These are phyloP conservation scores for Spencermartinsiella europaea DNA, from an alignment of 805 yeast species.

Conservation along the genomic window DNA sequence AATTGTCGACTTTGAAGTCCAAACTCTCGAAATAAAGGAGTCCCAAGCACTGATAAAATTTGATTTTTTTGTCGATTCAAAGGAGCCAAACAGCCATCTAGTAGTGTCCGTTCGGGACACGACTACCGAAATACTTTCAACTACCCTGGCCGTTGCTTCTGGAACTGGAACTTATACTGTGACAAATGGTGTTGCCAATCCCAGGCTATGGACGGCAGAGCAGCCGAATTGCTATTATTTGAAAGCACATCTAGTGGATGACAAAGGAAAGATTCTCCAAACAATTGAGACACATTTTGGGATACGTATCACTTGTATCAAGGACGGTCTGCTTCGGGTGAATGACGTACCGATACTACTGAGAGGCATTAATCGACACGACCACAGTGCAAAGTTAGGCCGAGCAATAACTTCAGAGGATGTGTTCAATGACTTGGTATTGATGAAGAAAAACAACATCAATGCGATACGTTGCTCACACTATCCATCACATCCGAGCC, in stretches of 20 bases:
- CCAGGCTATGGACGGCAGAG: slow-evolving; percentile 35
- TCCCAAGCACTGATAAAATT: background rate
- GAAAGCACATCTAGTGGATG: slow-evolving; percentile 14
- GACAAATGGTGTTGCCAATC: slow-evolving; percentile 15
- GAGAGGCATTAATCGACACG: slow-evolving; percentile 36
- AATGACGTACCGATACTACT: slow-evolving; percentile 31
- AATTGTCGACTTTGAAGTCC: slow-evolving; percentile 28
- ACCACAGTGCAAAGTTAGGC: slow-evolving; percentile 33
- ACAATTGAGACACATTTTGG: slow-evolving; percentile 27
- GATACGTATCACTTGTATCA: slow-evolving; percentile 29
- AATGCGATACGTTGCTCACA: slow-evolving; percentile 37
- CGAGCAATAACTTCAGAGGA: slow-evolving; percentile 35
- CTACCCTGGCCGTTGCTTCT: background rate
- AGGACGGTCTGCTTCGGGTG: slow-evolving; percentile 27
- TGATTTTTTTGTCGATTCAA: slow-evolving; percentile 2
- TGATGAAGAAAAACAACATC: slow-evolving; percentile 35
- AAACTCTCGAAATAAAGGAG: slow-evolving; percentile 19
- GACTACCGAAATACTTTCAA: background rate
- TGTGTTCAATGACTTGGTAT: slow-evolving; percentile 28
- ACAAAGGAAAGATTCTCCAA: slow-evolving; percentile 11
- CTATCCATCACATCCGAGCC: slow-evolving; percentile 35
- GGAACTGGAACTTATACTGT: background rate
- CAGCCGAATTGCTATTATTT: slow-evolving; percentile 29
- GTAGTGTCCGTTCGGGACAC: background rate
- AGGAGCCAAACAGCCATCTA: background rate